These are phyloP conservation scores for Penicillium cosmopolitanum DNA, from an alignment of 495 filamentous ascomycete genomes.

Conservation along the genomic window DNA sequence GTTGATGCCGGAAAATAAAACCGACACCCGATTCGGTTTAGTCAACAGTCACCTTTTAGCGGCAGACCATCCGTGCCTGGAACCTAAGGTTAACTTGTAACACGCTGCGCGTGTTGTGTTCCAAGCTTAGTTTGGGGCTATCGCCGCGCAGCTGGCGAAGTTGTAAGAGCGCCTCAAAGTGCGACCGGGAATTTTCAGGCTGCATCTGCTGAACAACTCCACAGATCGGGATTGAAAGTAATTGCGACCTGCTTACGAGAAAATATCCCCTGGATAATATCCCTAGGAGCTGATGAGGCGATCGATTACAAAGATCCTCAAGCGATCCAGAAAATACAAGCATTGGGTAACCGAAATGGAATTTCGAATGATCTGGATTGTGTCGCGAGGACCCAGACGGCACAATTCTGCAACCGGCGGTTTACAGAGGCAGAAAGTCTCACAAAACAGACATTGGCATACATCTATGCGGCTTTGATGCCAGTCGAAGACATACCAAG, in stretches of 20 bases:
- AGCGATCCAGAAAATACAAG: not conserved
- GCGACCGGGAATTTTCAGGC: not conserved
- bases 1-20: too few relatives aligned
- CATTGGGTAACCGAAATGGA: not conserved
- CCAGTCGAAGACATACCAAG: not conserved
- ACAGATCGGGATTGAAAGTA: not conserved
- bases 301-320: not conserved
- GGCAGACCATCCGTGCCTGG: too few relatives aligned
- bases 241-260: not conserved
- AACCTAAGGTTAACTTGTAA: too few relatives aligned
- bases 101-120: too few relatives aligned
- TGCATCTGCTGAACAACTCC: not conserved
- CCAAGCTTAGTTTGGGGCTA: too few relatives aligned
- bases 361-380: too few relatives aligned
- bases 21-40: too few relatives aligned
- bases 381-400: not conserved
- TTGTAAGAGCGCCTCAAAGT: not conserved
- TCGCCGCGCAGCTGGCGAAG: not conserved
- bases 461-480: not conserved
- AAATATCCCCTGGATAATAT: not conserved
- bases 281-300: not conserved
- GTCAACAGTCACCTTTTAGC: too few relatives aligned
- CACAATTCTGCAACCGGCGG: not conserved
- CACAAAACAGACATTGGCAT: not conserved
- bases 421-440: not conserved